Evolutionary conservation across 2,329 filamentous ascomycete species (phyloP).

Genomic region (Aspergillus ustus): DNA sequence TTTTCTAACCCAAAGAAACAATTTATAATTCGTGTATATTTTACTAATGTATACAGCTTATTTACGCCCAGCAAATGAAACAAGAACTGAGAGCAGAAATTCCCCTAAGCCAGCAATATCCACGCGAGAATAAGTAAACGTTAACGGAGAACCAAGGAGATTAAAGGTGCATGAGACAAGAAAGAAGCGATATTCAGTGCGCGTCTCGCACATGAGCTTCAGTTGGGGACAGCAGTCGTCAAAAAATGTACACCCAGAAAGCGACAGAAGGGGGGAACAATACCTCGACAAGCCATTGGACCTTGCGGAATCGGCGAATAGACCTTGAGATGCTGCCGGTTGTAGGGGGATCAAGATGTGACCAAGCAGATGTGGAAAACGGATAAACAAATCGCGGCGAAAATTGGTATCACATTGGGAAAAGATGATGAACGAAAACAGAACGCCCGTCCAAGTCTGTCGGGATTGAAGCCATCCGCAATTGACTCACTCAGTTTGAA

Average conservation of each 20-base stretch:
- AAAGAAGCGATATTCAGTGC: conserved; percentile 5
- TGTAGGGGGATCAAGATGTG: background rate
- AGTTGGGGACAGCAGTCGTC: conserved; percentile 10
- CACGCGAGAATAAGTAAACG: conserved; percentile 7
- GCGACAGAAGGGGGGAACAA: background rate
- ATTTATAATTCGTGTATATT: background rate
- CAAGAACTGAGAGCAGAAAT: conserved; percentile 14
- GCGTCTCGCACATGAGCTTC: background rate
- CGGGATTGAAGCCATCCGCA: background rate
- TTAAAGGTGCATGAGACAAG: conserved; percentile 3
- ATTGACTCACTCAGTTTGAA: background rate
- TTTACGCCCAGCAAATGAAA: conserved; percentile 5
- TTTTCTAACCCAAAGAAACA: background rate
- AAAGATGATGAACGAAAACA: background rate
- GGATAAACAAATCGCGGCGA: background rate
- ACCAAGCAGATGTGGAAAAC: conserved; percentile 1
- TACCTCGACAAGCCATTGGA: conserved; percentile 2
- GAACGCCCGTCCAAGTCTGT: background rate
- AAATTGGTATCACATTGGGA: conserved; percentile 15
- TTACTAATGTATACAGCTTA: conserved; percentile 5
- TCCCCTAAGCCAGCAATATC: conserved; percentile 7
- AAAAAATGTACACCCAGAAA: conserved; percentile 19
- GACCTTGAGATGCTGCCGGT: conserved; percentile 2
- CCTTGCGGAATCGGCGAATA: conserved; percentile 4
- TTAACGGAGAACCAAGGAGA: conserved; percentile 4